phyloP scores from a whole-genome alignment of 2,329 filamentous ascomycete species.

The Leptosphaerulina australis region DNA sequence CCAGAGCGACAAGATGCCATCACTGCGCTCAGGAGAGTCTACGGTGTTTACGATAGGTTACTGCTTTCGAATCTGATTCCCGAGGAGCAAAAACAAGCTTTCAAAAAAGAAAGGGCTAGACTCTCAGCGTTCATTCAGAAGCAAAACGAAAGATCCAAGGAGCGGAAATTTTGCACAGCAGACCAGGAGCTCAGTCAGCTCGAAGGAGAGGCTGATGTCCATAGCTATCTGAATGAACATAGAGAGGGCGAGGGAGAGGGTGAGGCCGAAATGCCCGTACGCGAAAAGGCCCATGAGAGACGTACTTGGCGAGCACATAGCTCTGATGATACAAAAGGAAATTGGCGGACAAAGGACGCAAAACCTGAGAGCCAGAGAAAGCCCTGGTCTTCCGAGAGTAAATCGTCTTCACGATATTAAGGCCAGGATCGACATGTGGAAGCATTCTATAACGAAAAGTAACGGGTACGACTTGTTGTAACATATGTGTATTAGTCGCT shows the following conservation, averaged over 20 bases:
- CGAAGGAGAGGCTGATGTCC: constrained; percentile 20
- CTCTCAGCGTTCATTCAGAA: constrained; percentile 34
- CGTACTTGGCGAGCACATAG: constrained; percentile 3
- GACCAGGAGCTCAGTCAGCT: background rate
- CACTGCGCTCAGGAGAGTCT: constrained; percentile 32
- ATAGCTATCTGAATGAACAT: constrained; percentile 17
- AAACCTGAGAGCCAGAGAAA: constrained; percentile 24
- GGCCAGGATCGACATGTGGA: background rate
- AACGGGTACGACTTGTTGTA: background rate
- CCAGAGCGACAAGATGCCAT: constrained; percentile 36
- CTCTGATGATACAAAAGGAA: background rate
- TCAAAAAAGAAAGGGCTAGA: constrained; percentile 34
- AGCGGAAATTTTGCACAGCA: background rate
- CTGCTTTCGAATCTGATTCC: constrained; percentile 38
- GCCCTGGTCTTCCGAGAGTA: constrained; percentile 14
- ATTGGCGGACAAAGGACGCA: constrained; percentile 25
- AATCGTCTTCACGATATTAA: background rate
- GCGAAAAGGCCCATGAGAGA: background rate
- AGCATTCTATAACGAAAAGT: background rate
- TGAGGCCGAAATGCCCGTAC: background rate
- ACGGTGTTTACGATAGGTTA: constrained; percentile 42
- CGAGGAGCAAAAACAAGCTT: constrained; percentile 37
- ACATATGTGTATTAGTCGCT: constrained; percentile 16
- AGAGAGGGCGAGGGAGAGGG: background rate
- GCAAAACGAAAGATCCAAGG: constrained; percentile 7